Conservation (phyloP, 73 alveolate genomes). For the Paramecium pentaurelia region DNA sequence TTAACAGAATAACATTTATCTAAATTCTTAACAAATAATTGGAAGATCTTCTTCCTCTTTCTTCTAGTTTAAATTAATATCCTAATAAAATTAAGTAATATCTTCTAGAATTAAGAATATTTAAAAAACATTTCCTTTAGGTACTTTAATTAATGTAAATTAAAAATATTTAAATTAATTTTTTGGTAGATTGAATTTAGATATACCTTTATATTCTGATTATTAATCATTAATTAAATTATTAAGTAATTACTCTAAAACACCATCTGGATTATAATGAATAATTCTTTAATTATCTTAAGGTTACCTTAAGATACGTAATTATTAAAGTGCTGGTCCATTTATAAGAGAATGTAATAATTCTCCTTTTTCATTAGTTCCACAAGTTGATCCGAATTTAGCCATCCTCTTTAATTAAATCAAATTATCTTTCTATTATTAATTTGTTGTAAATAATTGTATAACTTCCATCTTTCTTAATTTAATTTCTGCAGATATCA, state of each 20-base stretch:
- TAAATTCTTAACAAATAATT: background rate
- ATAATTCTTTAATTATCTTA: background rate
- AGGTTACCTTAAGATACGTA: background rate
- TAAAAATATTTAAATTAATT: background rate
- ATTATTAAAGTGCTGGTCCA: constrained; percentile 36
- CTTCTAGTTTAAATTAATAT: background rate
- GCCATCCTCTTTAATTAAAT: background rate
- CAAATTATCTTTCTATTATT: background rate
- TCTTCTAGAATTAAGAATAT: background rate
- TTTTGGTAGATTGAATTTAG: background rate
- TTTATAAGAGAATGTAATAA: constrained; percentile 9
- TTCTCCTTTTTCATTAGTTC: constrained; percentile 42
- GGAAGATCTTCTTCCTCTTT: background rate
- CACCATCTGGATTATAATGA: background rate
- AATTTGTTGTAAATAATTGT: background rate
- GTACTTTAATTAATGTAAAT: background rate
- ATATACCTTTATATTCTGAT: background rate
- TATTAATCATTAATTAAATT: background rate
- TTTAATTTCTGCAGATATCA: background rate
- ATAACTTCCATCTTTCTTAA: constrained; percentile 6
- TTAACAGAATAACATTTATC: background rate
- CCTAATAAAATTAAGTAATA: background rate
- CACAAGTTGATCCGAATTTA: constrained; percentile 39
- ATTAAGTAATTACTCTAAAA: background rate
- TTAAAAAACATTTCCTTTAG: background rate